phyloP scores from a whole-genome alignment of 2,329 filamentous ascomycete species.

The Pseudovirgaria hyperparasitica region DNA sequence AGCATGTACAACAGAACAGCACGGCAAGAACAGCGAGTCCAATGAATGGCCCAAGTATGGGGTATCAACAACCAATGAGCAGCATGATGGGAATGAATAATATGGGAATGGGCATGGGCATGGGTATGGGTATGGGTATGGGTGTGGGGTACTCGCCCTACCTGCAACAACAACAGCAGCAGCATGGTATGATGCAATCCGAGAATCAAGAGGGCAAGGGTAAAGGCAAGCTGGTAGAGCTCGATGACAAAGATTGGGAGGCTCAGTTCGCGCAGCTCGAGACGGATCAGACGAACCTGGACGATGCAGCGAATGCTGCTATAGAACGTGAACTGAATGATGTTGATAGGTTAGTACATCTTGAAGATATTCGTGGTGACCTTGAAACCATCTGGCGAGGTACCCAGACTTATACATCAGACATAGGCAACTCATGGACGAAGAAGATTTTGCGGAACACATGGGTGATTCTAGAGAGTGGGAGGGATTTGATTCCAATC shows the following conservation, averaged over 20 bases:
- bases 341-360: slow-evolving; percentile 70
- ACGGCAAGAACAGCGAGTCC: slow-evolving; percentile 49
- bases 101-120: slow-evolving; percentile 44
- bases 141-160: slow-evolving; percentile 30
- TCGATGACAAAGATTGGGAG: slow-evolving; percentile 91
- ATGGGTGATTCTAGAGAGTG: slow-evolving; percentile 70
- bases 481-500: slow-evolving; percentile 61
- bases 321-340: slow-evolving; percentile 81
- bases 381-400: slow-evolving; percentile 85
- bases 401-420: slow-evolving; percentile 63
- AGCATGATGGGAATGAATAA: slow-evolving; percentile 28
- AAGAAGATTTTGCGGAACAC: slow-evolving; percentile 52
- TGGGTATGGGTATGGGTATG: slow-evolving; percentile 45
- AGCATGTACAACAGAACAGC: slow-evolving; percentile 53
- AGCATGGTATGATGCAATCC: slow-evolving; percentile 30
- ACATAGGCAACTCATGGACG: slow-evolving; percentile 54
- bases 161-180: slow-evolving; percentile 33
- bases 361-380: slow-evolving; percentile 66
- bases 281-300: slow-evolving; percentile 44
- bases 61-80: slow-evolving; percentile 42
- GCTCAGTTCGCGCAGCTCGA: slow-evolving; percentile 89
- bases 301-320: slow-evolving; percentile 54
- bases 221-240: slow-evolving; percentile 70
- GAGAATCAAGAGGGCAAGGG: slow-evolving; percentile 55
- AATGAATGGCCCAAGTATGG: no score